Base-by-base conservation (phyloP, 345 rosid genomes). In the Hevea brasiliensis region DNA sequence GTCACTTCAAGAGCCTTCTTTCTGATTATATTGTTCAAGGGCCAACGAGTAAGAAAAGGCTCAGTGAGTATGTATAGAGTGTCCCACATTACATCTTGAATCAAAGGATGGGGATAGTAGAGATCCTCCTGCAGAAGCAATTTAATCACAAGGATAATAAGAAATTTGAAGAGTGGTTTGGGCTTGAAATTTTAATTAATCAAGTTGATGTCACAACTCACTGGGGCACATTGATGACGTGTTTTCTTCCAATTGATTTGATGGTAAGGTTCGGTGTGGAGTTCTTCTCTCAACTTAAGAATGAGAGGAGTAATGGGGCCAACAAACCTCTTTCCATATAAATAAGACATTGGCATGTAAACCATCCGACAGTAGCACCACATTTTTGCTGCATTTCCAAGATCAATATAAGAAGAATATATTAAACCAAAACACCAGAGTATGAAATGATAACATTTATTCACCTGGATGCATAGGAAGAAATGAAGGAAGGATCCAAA, bases 301-400 rank as follows among this genome's bases (percentile, higher is more conserved):
- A 76, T 63, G 48, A 76, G 74, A 61, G 79, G 70, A 37, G 79
- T 76, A 14, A 68, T 76, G 21, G 70, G 63, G 12, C 69, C 79
- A 0, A 76, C 79, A 44, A 69, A 76, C 41, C 79, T 27, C 62
- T 68, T 76, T 4, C 79, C 79, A 7, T 76, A 76, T 14, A 76
- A 51, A 56, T 76, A 76, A 24, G 79, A 70, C 79, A 76, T 76
- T 2, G 79, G 79, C 79, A 76, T 76, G 74, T 76, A 76, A 26
- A 76, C 79, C 63, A 61, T 32, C 32, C 79, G 74, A 70, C 70
- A 62, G 20, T 70, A 76, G 47, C 79, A 74, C 73, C 73, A 69
- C 70, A 70, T 70, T 63, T 76, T 76, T 48, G 72, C 78, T 59
- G 76, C 40, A 63, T 73, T 57, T 40, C 8, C 68, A 64, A 11